phyloP scores from a whole-genome alignment of 352 stramenopile species.

The Phytophthora sansomeana region DNA sequence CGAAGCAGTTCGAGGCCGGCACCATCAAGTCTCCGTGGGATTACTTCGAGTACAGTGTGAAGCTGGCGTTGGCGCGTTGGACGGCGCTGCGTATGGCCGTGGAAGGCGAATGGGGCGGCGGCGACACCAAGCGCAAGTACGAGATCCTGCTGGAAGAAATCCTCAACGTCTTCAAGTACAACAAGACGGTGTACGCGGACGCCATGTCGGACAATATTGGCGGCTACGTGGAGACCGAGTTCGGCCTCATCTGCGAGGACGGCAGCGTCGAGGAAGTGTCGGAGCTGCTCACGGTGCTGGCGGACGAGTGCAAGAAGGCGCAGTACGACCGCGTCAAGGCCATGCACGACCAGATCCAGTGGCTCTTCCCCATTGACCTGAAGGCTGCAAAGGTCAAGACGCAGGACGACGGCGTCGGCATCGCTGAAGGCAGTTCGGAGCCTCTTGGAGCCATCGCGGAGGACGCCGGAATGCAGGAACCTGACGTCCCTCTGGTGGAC shows the following conservation, averaged over 20 bases:
- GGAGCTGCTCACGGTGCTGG: slow-evolving; percentile 68
- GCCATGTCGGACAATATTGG: slow-evolving; percentile 76
- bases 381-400: slow-evolving; percentile 75
- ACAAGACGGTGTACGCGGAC: slow-evolving; percentile 71
- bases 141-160: slow-evolving; percentile 85
- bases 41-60: slow-evolving; percentile 87
- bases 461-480: slow-evolving; percentile 36
- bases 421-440: slow-evolving; percentile 19
- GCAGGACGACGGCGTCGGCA: slow-evolving; percentile 42
- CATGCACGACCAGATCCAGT: slow-evolving; percentile 78
- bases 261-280: slow-evolving; percentile 78
- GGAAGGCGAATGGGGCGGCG: slow-evolving; percentile 84
- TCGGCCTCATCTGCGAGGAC: slow-evolving; percentile 83
- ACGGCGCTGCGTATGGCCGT: slow-evolving; percentile 87
- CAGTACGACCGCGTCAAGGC: slow-evolving; percentile 70
- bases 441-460: slow-evolving; percentile 43
- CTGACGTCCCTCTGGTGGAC: slow-evolving; percentile 49
- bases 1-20: slow-evolving; percentile 52
- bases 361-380: slow-evolving; percentile 82
- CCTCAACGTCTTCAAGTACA: slow-evolving; percentile 84
- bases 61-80: slow-evolving; percentile 80
- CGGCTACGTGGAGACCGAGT: slow-evolving; percentile 79
- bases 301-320: slow-evolving; percentile 83
- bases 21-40: slow-evolving; percentile 83
- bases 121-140: slow-evolving; percentile 83